phyloP scores from a whole-genome alignment of 352 stramenopile species.

The Phytopythium boreale region DNA sequence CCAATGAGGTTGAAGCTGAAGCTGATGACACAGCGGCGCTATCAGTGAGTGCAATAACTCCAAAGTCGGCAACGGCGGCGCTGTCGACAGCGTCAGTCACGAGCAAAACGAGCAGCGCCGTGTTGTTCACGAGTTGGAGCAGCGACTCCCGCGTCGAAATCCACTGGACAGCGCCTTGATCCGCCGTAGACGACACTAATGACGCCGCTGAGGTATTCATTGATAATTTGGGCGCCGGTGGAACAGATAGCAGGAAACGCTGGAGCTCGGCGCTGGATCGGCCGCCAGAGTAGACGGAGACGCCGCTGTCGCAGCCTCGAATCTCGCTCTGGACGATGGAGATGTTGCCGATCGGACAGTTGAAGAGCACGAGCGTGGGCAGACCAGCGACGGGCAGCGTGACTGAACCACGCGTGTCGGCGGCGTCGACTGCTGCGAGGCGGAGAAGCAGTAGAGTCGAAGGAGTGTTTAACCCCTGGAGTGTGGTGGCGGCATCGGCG shows the following conservation, averaged over 20 bases:
- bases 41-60: conserved; percentile 29
- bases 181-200: background rate
- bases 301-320: conserved; percentile 6
- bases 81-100: conserved; percentile 29
- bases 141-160: conserved; percentile 14
- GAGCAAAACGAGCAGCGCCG: conserved; percentile 31
- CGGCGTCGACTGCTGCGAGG: conserved; percentile 27
- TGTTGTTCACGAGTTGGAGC: conserved; percentile 10
- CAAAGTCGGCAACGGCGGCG: conserved; percentile 23
- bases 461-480: conserved; percentile 14
- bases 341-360: conserved; percentile 11
- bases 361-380: conserved; percentile 28
- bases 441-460: conserved; percentile 10
- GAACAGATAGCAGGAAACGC: conserved; percentile 28
- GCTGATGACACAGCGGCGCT: conserved; percentile 9
- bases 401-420: background rate
- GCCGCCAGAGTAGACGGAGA: conserved; percentile 26
- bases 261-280: conserved; percentile 36
- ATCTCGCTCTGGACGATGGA: conserved; percentile 1
- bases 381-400: conserved; percentile 20
- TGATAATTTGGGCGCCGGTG: conserved; percentile 6
- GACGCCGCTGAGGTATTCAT: background rate
- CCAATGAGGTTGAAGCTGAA: too few relatives aligned
- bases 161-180: conserved; percentile 9
- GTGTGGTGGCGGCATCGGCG: conserved; percentile 21